Conservation (phyloP, 306 rosid genomes). For the Sindora glabra region DNA sequence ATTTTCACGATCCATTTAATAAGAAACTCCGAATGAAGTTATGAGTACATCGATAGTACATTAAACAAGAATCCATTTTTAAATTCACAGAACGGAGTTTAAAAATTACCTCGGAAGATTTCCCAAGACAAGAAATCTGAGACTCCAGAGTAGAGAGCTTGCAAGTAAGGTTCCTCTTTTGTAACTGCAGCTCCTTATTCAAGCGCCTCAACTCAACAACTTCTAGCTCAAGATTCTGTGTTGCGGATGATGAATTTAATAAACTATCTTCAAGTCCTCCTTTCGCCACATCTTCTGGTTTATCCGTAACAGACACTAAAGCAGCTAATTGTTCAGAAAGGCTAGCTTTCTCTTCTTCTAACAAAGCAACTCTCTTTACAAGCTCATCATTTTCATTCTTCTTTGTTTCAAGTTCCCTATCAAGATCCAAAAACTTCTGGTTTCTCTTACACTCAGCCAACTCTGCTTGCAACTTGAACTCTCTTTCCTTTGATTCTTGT, state of each 20-base stretch:
- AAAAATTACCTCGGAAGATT: slow-evolving; percentile 54
- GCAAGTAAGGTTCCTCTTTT: slow-evolving; percentile 78
- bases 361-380: slow-evolving; percentile 31
- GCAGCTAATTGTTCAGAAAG: slow-evolving; percentile 48
- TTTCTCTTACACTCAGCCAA: slow-evolving; percentile 45
- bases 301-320: slow-evolving; percentile 26
- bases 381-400: slow-evolving; percentile 49
- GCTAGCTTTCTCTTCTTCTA: slow-evolving; percentile 56
- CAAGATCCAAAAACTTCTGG: slow-evolving; percentile 30
- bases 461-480: slow-evolving; percentile 72
- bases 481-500: slow-evolving; percentile 81
- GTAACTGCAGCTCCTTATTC: slow-evolving; percentile 88
- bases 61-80: too few species aligned
- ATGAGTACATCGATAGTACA: too few species aligned
- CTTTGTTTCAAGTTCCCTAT: slow-evolving; percentile 36
- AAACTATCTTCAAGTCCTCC: slow-evolving; percentile 23
- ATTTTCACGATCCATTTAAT: not conserved
- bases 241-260: not conserved
- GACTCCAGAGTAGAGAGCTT: slow-evolving; percentile 61
- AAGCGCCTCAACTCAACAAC: slow-evolving; percentile 82
- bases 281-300: slow-evolving; percentile 30
- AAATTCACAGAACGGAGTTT: too few species aligned
- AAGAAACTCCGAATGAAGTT: not conserved
- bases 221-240: slow-evolving; percentile 60
- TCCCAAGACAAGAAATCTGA: slow-evolving; percentile 48